Evolutionary conservation across 2,329 filamentous ascomycete genomes (phyloP), one percentile per base, ranked within the genome.

Genomic region (Verticillium longisporum): DNA sequence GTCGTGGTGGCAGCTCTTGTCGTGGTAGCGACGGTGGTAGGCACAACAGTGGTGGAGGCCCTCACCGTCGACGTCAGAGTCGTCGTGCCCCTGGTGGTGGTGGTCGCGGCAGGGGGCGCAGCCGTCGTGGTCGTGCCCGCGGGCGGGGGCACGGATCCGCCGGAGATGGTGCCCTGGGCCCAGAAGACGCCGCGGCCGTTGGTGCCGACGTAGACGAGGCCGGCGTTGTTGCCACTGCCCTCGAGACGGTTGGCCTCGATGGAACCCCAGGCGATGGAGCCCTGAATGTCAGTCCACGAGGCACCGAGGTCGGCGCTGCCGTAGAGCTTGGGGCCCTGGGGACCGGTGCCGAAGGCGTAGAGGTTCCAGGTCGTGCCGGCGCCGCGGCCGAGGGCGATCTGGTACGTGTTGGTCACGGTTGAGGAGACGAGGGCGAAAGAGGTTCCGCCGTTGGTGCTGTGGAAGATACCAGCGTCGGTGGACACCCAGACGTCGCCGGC

Each of bases 401-500:
- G 73, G 34, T 78, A 71, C 1, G 76, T 77, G 61, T 75, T 70
- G 2, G 69, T 76, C 18, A 81, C 64, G 9, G 63, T 63, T 0
- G 70, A 66, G 5, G 74, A 71, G 0, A 77, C 66, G 32, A 75
- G 69, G 0, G 75, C 73, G 64, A 85, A 85, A 1, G 75, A 76
- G 4, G 70, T 68, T 5, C 82, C 84, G 38, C 73, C 83, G 68
- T 86, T 70, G 6, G 77, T 80, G 10, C 80, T 83, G 65, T 78
- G 78, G 72, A 82, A 85, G 56, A 87, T 70, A 6, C 84, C 84
- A 0, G 67, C 71, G 59, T 84, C 75, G 0, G 83, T 85, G 1
- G 83, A 83, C 1, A 83, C 82, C 71, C 79, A 84, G 56, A 90
- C 78, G 56, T 86, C 83, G 13, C 88, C 87, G 0, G 84, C 82